Evolutionary conservation across 2,329 filamentous ascomycete species (phyloP).

Genomic region (Stenocarpella maydis): DNA sequence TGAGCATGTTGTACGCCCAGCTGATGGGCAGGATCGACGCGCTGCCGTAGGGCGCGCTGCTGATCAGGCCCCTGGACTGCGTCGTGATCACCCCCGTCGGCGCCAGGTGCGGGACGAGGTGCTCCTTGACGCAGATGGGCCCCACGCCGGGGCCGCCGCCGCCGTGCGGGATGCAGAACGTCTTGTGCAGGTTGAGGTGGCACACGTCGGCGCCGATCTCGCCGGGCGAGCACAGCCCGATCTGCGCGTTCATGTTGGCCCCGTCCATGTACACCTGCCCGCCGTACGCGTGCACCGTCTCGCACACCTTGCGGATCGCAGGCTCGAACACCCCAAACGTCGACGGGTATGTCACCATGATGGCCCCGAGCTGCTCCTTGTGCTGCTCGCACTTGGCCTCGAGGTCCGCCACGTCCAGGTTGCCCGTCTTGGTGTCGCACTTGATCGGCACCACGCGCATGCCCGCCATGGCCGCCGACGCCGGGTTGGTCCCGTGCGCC

Average conservation of each 20-base stretch:
- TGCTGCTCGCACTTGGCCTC: slow-evolving; percentile 90
- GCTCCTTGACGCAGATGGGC: slow-evolving; percentile 88
- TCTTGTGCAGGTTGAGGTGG: slow-evolving; percentile 98
- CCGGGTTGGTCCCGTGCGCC: slow-evolving; percentile 94
- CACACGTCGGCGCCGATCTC: slow-evolving; percentile 97
- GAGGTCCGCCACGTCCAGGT: slow-evolving; percentile 87
- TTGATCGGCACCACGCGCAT: slow-evolving; percentile 95
- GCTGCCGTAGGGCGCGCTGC: slow-evolving; percentile 85
- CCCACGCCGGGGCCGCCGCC: slow-evolving; percentile 94
- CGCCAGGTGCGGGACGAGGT: slow-evolving; percentile 80
- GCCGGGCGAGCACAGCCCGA: slow-evolving; percentile 91
- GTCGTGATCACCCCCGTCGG: slow-evolving; percentile 49
- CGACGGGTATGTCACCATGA: slow-evolving; percentile 97
- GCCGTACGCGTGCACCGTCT: slow-evolving; percentile 85
- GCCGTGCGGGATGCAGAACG: slow-evolving; percentile 97
- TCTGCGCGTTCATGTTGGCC: slow-evolving; percentile 98
- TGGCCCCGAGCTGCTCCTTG: slow-evolving; percentile 83
- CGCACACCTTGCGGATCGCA: slow-evolving; percentile 82
- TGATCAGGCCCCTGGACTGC: slow-evolving; percentile 69
- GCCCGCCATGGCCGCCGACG: slow-evolving; percentile 93
- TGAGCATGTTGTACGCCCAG: slow-evolving; percentile 95
- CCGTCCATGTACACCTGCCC: slow-evolving; percentile 99
- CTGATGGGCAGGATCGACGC: slow-evolving; percentile 93
- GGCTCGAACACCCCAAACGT: slow-evolving; percentile 97
- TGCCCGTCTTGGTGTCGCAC: slow-evolving; percentile 86